Percentiles rank a stretch among this genome's conserved stretches.
Evolutionary conservation across 768 basidiomycete genomes (phyloP).

Genomic region (Tylopilus balloui): DNA sequence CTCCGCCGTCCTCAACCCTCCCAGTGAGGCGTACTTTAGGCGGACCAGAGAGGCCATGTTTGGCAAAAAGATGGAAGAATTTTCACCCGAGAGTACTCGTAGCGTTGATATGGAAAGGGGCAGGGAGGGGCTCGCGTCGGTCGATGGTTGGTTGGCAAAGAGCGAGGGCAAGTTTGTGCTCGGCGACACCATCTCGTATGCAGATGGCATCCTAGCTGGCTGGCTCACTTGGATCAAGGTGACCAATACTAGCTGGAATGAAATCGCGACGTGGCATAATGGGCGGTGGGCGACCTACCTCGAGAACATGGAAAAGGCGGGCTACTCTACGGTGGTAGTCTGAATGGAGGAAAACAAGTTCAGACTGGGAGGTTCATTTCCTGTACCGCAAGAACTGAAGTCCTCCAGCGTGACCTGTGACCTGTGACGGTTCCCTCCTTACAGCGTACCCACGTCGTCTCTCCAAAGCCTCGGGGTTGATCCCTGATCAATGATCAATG

Average conservation of each 20-base stretch:
- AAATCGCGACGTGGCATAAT: conserved; percentile 33
- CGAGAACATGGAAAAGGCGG: conserved; percentile 25
- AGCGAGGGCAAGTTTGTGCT: conserved; percentile 31
- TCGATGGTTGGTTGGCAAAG: conserved; percentile 32
- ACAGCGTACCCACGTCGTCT: too few species aligned
- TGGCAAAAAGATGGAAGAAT: conserved; percentile 34
- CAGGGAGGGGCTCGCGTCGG: conserved; percentile 20
- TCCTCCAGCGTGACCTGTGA: too few species aligned
- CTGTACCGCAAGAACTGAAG: too few species aligned
- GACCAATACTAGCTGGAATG: conserved; percentile 32
- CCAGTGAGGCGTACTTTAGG: conserved; percentile 33
- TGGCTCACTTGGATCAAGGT: conserved; percentile 35
- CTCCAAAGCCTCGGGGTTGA: too few species aligned
- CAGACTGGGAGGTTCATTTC: not conserved
- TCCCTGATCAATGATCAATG: too few species aligned
- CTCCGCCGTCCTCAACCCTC: conserved; percentile 20
- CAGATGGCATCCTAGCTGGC: conserved; percentile 34
- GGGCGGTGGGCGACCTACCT: conserved; percentile 38
- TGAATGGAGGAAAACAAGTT: not conserved
- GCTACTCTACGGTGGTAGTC: conserved; percentile 26
- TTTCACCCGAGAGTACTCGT: conserved; percentile 30
- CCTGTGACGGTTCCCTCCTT: too few species aligned
- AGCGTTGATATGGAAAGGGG: conserved; percentile 26
- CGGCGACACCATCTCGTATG: conserved; percentile 33
- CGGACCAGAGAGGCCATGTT: conserved; percentile 30